Evolutionary conservation across 73 alveolate genomes (phyloP).

Genomic region (Effrenium voratum): DNA sequence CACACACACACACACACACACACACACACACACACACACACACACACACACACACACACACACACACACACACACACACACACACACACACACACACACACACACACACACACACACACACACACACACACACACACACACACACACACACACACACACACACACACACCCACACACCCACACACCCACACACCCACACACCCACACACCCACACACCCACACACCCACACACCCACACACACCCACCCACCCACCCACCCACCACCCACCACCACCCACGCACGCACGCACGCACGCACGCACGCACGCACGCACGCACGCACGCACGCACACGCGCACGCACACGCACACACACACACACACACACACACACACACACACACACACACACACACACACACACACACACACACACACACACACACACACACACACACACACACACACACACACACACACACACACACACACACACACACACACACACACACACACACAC

Average conservation of each 20-base stretch:
- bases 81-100: conserved; percentile 56
- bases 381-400: conserved; percentile 42
- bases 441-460: conserved; percentile 56
- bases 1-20: conserved; percentile 61
- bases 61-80: conserved; percentile 56
- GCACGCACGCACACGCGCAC: too few relatives aligned
- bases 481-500: conserved; percentile 58
- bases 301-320: too few relatives aligned
- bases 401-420: conserved; percentile 56
- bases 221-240: too few relatives aligned
- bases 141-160: conserved; percentile 49
- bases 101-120: conserved; percentile 58
- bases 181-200: too few relatives aligned
- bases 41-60: conserved; percentile 56
- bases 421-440: conserved; percentile 56
- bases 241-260: too few relatives aligned
- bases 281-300: too few relatives aligned
- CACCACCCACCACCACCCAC: too few relatives aligned
- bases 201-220: too few relatives aligned
- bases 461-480: conserved; percentile 61
- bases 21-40: conserved; percentile 61
- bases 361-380: too few relatives aligned
- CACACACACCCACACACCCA: too few relatives aligned
- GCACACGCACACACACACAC: too few relatives aligned
- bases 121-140: conserved; percentile 61